A percentile compares a stretch with the other conserved stretches of the same genome.
Evolutionary conservation across 2,329 filamentous ascomycete species (phyloP).

Genomic region (Cytospora piceae): DNA sequence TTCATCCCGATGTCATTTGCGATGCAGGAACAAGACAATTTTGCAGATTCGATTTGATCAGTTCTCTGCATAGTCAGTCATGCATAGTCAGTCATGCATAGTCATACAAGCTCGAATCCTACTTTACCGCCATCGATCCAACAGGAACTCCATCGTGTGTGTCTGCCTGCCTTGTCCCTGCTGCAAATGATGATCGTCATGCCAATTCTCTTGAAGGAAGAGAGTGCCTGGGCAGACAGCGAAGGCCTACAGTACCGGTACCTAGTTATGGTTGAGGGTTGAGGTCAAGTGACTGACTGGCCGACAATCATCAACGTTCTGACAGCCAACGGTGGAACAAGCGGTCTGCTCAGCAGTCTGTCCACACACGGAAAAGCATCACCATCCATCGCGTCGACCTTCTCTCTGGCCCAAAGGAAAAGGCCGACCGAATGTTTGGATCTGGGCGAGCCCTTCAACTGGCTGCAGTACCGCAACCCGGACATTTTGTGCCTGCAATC

Average conservation of each 20-base stretch:
- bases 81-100: too few species aligned
- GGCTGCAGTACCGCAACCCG: constrained; percentile 15
- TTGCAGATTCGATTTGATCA: constrained; percentile 11
- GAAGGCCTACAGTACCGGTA: too few species aligned
- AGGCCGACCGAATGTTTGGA: neutral
- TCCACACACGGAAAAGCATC: neutral
- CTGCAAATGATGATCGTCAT: neutral
- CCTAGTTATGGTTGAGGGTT: neutral
- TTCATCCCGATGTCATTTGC: neutral
- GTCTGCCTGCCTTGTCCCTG: neutral
- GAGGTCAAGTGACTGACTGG: neutral
- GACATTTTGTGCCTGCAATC: constrained; percentile 34
- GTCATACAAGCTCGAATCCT: neutral
- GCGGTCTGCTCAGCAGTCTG: neutral
- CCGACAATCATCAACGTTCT: neutral
- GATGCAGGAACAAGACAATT: constrained; percentile 18
- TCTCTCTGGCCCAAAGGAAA: neutral
- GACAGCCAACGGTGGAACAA: neutral
- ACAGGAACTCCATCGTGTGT: neutral
- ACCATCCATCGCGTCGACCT: neutral
- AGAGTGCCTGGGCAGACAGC: too few species aligned
- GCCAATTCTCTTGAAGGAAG: neutral
- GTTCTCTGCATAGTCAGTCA: neutral
- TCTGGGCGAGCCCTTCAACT: constrained; percentile 2
- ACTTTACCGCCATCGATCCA: neutral